Conservation (phyloP, 176 grass and related monocot species). For the Paspalum notatum region DNA sequence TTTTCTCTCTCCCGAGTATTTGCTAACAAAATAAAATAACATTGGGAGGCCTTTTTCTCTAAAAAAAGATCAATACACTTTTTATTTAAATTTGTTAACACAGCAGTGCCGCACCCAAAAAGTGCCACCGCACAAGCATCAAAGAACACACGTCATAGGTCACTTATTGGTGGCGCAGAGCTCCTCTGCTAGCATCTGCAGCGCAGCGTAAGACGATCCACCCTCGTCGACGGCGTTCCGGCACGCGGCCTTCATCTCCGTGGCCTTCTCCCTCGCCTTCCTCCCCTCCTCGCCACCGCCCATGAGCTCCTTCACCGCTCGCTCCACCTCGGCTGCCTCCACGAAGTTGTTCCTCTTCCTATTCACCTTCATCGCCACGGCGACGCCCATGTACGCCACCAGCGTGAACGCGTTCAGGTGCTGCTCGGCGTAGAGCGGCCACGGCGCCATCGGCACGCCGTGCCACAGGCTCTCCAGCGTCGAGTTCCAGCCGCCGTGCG, state of each 20-base stretch:
- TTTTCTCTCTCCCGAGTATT: no score
- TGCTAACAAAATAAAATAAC: no score
- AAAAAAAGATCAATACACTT: no score
- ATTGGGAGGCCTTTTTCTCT: no score
- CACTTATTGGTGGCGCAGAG: background rate
- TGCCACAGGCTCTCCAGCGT: slow-evolving; percentile 57
- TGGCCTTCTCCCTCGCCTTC: slow-evolving; percentile 38
- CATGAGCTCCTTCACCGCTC: slow-evolving; percentile 43
- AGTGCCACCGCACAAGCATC: no score
- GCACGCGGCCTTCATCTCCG: slow-evolving; percentile 45
- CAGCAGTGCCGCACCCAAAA: no score
- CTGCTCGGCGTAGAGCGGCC: slow-evolving; percentile 57
- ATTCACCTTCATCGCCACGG: slow-evolving; percentile 38
- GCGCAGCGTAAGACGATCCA: slow-evolving; percentile 24
- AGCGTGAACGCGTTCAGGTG: slow-evolving; percentile 51
- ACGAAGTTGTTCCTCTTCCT: slow-evolving; percentile 42
- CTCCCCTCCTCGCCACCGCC: slow-evolving; percentile 39
- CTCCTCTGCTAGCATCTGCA: slow-evolving; percentile 20
- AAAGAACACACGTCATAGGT: background rate
- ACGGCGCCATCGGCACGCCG: slow-evolving; percentile 52
- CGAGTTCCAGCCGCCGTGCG: slow-evolving; percentile 66
- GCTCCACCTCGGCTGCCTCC: slow-evolving; percentile 44
- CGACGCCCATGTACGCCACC: slow-evolving; percentile 18
- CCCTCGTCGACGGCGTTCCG: slow-evolving; percentile 34
- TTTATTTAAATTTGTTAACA: no score